Percentiles rank a stretch among this genome's conserved stretches.
Evolutionary conservation across 345 rosid species (phyloP).

Genomic region (Isatis tinctoria): DNA sequence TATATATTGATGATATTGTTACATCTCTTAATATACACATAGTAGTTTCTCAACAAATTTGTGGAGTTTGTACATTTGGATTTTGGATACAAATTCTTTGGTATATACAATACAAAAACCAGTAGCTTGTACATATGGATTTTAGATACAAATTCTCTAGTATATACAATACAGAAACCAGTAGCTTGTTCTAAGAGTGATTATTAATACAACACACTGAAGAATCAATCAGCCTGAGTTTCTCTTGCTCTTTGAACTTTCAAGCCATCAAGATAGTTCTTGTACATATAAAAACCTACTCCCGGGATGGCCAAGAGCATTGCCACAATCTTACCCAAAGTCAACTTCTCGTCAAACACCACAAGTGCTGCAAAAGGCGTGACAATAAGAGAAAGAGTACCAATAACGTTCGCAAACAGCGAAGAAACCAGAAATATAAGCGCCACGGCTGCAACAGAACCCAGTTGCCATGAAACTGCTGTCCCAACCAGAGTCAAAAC

Average conservation of each 20-base stretch:
- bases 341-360: slow-evolving; percentile 31
- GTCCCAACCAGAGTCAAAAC: slow-evolving; percentile 33
- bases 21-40: too few relatives aligned
- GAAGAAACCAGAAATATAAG: slow-evolving; percentile 38
- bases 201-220: not conserved
- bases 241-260: slow-evolving; percentile 36
- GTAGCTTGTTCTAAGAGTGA: too few relatives aligned
- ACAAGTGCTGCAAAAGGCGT: slow-evolving; percentile 31
- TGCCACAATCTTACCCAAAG: slow-evolving; percentile 22
- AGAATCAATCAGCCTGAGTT: not conserved
- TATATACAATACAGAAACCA: too few relatives aligned
- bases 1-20: too few relatives aligned
- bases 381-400: slow-evolving; percentile 27
- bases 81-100: too few relatives aligned
- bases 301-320: slow-evolving; percentile 38
- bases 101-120: too few relatives aligned
- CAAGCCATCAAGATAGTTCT: slow-evolving; percentile 34
- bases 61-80: too few relatives aligned
- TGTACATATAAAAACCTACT: slow-evolving; percentile 39
- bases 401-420: slow-evolving; percentile 37
- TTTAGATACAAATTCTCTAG: too few relatives aligned
- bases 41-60: too few relatives aligned
- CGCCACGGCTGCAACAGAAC: slow-evolving; percentile 30
- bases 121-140: too few relatives aligned
- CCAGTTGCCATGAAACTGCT: slow-evolving; percentile 38